phyloP scores from a whole-genome alignment of 495 filamentous ascomycete species.

The Oidiodendron maius region DNA sequence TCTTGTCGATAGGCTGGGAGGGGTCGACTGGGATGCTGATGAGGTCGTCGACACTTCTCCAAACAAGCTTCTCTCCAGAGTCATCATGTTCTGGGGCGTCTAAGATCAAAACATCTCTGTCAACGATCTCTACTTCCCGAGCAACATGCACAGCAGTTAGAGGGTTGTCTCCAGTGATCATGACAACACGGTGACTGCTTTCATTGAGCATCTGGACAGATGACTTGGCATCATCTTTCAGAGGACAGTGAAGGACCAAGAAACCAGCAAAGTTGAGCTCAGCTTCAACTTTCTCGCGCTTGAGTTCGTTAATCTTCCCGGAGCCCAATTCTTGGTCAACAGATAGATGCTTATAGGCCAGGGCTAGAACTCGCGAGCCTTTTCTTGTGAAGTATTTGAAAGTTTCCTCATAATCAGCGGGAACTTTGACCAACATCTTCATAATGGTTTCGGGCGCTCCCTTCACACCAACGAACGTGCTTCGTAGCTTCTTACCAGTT shows the following conservation, averaged over 20 bases:
- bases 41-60: slow-evolving; percentile 93
- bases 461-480: slow-evolving; percentile 92
- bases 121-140: slow-evolving; percentile 93
- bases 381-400: slow-evolving; percentile 97
- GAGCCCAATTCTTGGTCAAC: slow-evolving; percentile 73
- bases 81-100: slow-evolving; percentile 90
- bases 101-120: slow-evolving; percentile 89
- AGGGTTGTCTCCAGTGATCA: slow-evolving; percentile 99
- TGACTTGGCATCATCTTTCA: slow-evolving; percentile 94
- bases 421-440: slow-evolving; percentile 79
- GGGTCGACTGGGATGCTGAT: slow-evolving; percentile 83
- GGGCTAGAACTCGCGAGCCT: slow-evolving; percentile 85
- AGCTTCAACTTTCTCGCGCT: slow-evolving; percentile 85
- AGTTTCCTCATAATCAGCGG: slow-evolving; percentile 91
- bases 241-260: slow-evolving; percentile 86
- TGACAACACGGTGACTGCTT: slow-evolving; percentile 95
- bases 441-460: slow-evolving; percentile 95
- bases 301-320: slow-evolving; percentile 82
- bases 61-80: slow-evolving; percentile 76
- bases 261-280: slow-evolving; percentile 88
- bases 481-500: slow-evolving; percentile 64
- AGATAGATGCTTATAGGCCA: slow-evolving; percentile 88
- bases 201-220: slow-evolving; percentile 96
- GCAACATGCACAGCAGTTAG: slow-evolving; percentile 95
- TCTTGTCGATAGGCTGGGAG: slow-evolving; percentile 67